Evolutionary conservation across 2,329 filamentous ascomycete genomes (phyloP), one percentile per base, ranked within the genome.

Genomic region (Fusarium domesticum): DNA sequence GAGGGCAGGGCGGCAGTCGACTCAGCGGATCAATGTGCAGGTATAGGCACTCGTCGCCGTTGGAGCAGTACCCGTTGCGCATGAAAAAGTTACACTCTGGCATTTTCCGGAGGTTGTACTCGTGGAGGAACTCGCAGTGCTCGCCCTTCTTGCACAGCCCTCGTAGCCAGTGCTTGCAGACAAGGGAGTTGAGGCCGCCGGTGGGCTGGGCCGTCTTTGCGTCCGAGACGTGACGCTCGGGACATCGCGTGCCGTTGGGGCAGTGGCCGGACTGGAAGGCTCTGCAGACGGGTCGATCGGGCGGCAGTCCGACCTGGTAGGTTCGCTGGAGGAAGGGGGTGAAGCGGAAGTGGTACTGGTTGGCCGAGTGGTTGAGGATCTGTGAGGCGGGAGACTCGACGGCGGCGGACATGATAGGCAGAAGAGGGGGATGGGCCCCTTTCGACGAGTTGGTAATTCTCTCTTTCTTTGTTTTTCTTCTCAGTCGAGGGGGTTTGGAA

Each of bases 81-180:
- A 90, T 84, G 70, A 92, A 97, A 70, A 96, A 95, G 63, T 95
- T 95, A 72, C 93, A 98, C 72, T 97, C 93, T 51, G 93, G 91
- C 89, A 97, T 97, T 69, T 93, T 91, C 53, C 93, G 84, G 57
- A 98, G 80, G 71, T 98, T 97, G 75, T 96, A 98, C 71, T 97
- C 93, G 76, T 98, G 93, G 37, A 97, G 76, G 62, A 97, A 98
- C 73, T 98, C 93, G 82, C 93, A 98, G 57, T 84, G 82, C 64
- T 96, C 86, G 60, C 92, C 93, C 71, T 97, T 97, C 66, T 98
- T 98, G 77, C 93, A 98, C 16, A 98, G 81, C 0, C 91, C 92
- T 54, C 95, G 88, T 62, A 97, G 83, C 84, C 93, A 97, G 76
- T 97, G 93, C 74, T 98, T 98, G 82, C 93, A 98, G 49, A 98